A percentile compares a stretch with the other conserved stretches of the same genome.
phyloP scores from a whole-genome alignment of 2,329 filamentous ascomycete species.

The Alternaria conjuncta region DNA sequence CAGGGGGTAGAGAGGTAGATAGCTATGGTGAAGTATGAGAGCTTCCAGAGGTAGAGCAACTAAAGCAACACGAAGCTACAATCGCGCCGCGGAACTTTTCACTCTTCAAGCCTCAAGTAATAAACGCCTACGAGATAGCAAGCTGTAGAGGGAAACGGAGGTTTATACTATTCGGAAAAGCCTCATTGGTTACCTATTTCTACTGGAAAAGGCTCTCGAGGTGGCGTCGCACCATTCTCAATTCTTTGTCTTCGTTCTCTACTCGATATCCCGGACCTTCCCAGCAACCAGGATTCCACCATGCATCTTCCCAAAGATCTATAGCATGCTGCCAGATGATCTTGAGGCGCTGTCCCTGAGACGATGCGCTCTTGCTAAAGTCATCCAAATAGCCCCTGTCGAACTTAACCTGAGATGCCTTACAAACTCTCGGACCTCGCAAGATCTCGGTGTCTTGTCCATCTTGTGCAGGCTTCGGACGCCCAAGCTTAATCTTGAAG shows the following conservation, averaged over 20 bases:
- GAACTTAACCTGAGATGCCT: background rate
- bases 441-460: background rate
- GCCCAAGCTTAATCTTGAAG: background rate
- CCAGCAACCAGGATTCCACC: background rate
- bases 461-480: background rate
- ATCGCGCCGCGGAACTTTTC: too few relatives aligned
- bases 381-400: background rate
- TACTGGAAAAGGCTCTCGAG: background rate
- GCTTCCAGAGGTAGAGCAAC: background rate
- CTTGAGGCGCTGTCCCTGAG: background rate
- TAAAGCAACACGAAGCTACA: too few relatives aligned
- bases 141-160: too few relatives aligned
- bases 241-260: background rate
- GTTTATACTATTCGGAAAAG: background rate
- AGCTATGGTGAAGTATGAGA: background rate
- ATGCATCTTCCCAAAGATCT: background rate
- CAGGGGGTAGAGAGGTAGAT: slow-evolving; percentile 2
- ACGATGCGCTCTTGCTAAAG: background rate
- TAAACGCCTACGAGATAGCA: too few relatives aligned
- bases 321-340: background rate
- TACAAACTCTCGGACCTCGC: background rate
- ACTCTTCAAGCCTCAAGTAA: too few relatives aligned
- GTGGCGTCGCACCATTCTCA: background rate
- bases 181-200: background rate
- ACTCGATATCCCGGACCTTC: background rate